Conservation (phyloP, 139 green algal genomes). For the Tetradesmus obliquus region DNA sequence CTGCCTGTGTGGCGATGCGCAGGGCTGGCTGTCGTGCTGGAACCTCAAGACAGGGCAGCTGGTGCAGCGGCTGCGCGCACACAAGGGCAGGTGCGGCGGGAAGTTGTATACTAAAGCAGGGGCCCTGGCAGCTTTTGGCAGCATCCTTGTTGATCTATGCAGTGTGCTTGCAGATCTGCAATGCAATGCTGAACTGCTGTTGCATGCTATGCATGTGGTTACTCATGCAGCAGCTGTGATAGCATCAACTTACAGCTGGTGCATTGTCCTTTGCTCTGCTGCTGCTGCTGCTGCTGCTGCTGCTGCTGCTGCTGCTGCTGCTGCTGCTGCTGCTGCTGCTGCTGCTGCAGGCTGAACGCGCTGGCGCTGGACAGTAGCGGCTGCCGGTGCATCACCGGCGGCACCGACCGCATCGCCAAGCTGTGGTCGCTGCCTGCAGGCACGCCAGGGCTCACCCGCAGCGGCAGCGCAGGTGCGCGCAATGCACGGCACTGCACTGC, state of each 20-base stretch:
- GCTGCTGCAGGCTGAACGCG: constrained; percentile 57
- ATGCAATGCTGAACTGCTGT: neutral
- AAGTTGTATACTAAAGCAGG: too few species aligned
- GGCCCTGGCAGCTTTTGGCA: too few species aligned
- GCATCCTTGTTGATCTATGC: too few species aligned
- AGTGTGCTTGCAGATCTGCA: too few species aligned
- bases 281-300: neutral
- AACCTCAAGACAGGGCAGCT: constrained; percentile 27
- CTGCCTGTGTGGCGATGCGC: constrained; percentile 32
- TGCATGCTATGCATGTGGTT: neutral
- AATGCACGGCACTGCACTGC: too few species aligned
- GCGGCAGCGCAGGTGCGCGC: neutral
- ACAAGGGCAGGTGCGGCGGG: constrained; percentile 29
- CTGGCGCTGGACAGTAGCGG: constrained; percentile 60
- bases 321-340: neutral
- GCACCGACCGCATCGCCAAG: constrained; percentile 11
- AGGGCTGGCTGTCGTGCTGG: constrained; percentile 34
- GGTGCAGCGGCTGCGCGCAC: constrained; percentile 21
- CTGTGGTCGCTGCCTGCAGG: constrained; percentile 13
- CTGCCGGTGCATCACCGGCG: constrained; percentile 12
- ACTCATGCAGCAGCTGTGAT: neutral
- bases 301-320: neutral
- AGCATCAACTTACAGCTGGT: neutral
- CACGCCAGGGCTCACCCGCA: constrained; percentile 1
- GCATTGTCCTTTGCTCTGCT: neutral